Evolutionary conservation across 345 rosid genomes (phyloP).

Genomic region (Populus pruinosa): DNA sequence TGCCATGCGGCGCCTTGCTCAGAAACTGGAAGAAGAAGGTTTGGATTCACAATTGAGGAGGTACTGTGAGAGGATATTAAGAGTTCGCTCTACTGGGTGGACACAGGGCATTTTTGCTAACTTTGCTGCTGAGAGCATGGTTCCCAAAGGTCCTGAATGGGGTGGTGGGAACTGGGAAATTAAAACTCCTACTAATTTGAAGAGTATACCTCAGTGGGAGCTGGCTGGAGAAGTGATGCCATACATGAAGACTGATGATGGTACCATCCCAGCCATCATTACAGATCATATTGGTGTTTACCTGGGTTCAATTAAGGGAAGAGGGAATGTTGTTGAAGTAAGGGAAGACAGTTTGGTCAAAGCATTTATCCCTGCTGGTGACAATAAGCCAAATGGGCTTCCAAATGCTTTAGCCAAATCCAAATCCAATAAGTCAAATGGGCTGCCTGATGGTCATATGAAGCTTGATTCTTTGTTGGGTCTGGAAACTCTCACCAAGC

Average conservation of each 20-base stretch:
- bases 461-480: slow-evolving; percentile 67
- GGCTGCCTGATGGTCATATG: slow-evolving; percentile 43
- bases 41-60: slow-evolving; percentile 86
- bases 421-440: slow-evolving; percentile 40
- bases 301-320: slow-evolving; percentile 86
- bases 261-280: slow-evolving; percentile 83
- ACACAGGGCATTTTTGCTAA: slow-evolving; percentile 99
- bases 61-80: slow-evolving; percentile 86
- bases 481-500: slow-evolving; percentile 66
- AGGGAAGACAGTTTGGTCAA: slow-evolving; percentile 77
- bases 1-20: slow-evolving; percentile 97
- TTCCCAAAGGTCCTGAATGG: slow-evolving; percentile 97
- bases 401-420: slow-evolving; percentile 44
- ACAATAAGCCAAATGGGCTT: slow-evolving; percentile 42
- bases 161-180: slow-evolving; percentile 99
- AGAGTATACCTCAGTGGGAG: slow-evolving; percentile 90
- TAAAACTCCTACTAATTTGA: slow-evolving; percentile 76
- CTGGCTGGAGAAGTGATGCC: slow-evolving; percentile 97
- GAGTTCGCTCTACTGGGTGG: slow-evolving; percentile 95
- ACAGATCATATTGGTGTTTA: slow-evolving; percentile 90
- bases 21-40: slow-evolving; percentile 88
- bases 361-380: slow-evolving; percentile 51
- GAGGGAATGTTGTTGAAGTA: slow-evolving; percentile 86
- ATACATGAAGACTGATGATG: slow-evolving; percentile 95
- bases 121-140: slow-evolving; percentile 99